These are phyloP conservation scores for Jacaranda mimosifolia DNA, from an alignment of 257 asterid genomes.

Conservation along the genomic window DNA sequence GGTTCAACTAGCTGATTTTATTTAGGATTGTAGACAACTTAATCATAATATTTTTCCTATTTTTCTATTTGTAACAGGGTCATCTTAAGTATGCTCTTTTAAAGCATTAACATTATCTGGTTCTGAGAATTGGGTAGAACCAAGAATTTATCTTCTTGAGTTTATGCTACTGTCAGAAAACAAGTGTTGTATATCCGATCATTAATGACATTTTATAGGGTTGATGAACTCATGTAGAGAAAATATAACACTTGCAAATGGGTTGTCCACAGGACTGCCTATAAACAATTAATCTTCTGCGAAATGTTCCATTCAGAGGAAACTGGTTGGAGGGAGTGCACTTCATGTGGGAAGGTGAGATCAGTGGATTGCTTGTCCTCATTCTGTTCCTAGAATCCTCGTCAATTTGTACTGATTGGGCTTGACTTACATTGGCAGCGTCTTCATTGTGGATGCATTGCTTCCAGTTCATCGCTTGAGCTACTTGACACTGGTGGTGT, in stretches of 20 bases:
- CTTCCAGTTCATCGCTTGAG: constrained; percentile 75
- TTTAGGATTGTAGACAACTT: background rate
- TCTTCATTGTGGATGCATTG: constrained; percentile 97
- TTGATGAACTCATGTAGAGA: constrained; percentile 9
- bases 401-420: constrained; percentile 14
- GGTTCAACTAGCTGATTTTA: background rate
- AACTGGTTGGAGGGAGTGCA: constrained; percentile 95
- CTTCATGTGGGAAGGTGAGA: constrained; percentile 87
- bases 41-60: constrained; percentile 5
- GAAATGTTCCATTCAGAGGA: constrained; percentile 86
- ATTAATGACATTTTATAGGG: background rate
- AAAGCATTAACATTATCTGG: background rate
- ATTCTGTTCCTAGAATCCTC: constrained; percentile 1
- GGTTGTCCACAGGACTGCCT: constrained; percentile 69
- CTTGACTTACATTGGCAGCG: constrained; percentile 56
- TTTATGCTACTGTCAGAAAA: constrained; percentile 18
- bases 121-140: background rate
- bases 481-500: constrained; percentile 88
- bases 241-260: constrained; percentile 29
- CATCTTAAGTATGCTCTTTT: background rate
- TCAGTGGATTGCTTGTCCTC: background rate
- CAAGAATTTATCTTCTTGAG: background rate
- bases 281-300: constrained; percentile 78
- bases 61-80: background rate
- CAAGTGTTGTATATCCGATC: background rate